These are phyloP conservation scores for Dipteronia dyeriana DNA, from an alignment of 345 rosid species.

Conservation along the genomic window DNA sequence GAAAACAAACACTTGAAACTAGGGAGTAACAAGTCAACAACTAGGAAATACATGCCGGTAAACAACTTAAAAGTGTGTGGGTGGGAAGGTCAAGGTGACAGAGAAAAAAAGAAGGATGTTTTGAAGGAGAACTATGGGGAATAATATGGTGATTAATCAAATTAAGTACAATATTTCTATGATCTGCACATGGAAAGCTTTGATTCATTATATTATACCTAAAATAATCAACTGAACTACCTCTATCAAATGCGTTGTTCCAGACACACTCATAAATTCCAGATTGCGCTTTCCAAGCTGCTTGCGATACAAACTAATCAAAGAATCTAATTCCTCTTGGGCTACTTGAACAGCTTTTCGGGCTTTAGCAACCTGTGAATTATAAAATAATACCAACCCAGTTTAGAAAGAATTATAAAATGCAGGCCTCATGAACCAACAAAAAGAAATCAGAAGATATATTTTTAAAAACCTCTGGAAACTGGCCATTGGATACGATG, in stretches of 20 bases:
- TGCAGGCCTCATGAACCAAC: not conserved
- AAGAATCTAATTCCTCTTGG: conserved; percentile 57
- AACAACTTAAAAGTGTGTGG: not conserved
- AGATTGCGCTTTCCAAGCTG: conserved; percentile 49
- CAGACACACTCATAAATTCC: conserved; percentile 61
- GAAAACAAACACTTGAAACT: not conserved
- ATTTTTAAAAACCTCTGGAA: conserved; percentile 62
- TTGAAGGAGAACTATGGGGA: not conserved
- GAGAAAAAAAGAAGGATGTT: not conserved
- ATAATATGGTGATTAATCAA: not conserved
- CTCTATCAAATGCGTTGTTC: conserved; percentile 72
- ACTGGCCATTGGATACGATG: conserved; percentile 55
- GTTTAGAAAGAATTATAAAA: conserved; percentile 2
- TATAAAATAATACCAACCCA: conserved; percentile 15
- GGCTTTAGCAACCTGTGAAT: conserved; percentile 65
- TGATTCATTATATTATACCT: conserved; percentile 1
- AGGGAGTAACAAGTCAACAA: not conserved
- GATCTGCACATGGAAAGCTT: not conserved
- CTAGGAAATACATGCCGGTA: not conserved
- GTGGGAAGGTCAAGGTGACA: not conserved
- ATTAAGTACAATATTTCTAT: not conserved
- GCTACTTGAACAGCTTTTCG: conserved; percentile 62
- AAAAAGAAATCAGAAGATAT: conserved; percentile 14
- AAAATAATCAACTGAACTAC: conserved; percentile 29
- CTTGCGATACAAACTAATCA: conserved; percentile 48